Base-by-base conservation (phyloP, 495 filamentous ascomycete genomes). In the Lophium mytilinum region DNA sequence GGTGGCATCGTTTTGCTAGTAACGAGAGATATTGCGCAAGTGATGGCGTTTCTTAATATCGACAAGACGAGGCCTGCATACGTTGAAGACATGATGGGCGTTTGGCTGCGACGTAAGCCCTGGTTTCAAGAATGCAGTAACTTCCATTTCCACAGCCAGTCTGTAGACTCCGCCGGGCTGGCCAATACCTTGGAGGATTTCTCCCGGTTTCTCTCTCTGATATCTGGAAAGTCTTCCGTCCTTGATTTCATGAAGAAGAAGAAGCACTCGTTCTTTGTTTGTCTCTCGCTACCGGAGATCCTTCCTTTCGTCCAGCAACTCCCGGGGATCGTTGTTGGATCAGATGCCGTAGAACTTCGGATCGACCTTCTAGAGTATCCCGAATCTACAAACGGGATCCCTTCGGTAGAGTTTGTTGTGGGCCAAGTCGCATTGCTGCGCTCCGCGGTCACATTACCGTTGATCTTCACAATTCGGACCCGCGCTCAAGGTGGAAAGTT, bases 91-190 rank as follows among this genome's bases (percentile, higher is more conserved):
- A 94, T 96, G 79, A 83, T 88, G 74, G 85, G 83, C 1, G 93
- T 99, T 33, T 97, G 92, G 80, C 75, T 90, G 46, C 86, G 94
- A 46, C 84, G 93, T 14, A 93, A 91, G 71, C 88, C 89, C 2
- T 94, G 88, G 83, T 97, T 88, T 72, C 76, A 86, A 54, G 84
- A 91, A 63, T 97, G 93, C 77, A 96, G 92, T 75, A 97, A 96
- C 69, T 86, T 87, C 68, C 88, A 95, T 64, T 96, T 94, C 75
- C 84, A 90, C 74, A 92, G 87, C 71, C 87, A 87, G 43, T 76
- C 81, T 60, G 70, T 78, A 10, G 76, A 81, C 46, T 78, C 80
- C 21, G 78, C 81, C 4, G 79, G 75, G 33, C 72, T 88, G 40
- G 73, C 76, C 15, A 77, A 83, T 57, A 82, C 87, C 9, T 80